phyloP scores from a whole-genome alignment of 805 yeast species.

The Metschnikowia borealis region DNA sequence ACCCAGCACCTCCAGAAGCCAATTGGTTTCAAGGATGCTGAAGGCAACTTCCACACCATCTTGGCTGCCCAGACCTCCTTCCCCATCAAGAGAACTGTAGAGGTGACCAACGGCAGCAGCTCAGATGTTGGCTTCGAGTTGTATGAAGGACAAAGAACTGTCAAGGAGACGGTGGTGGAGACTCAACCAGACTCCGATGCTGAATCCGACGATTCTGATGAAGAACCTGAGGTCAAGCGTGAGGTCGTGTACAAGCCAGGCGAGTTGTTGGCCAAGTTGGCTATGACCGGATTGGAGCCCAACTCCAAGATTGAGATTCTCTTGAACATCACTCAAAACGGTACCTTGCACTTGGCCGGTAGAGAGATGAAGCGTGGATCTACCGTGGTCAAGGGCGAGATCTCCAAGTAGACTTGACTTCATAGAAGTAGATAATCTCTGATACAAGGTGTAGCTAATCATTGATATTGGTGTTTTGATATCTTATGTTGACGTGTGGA shows the following conservation, averaged over 20 bases:
- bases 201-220: slow-evolving; percentile 58
- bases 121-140: slow-evolving; percentile 62
- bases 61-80: slow-evolving; percentile 81
- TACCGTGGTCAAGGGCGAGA: slow-evolving; percentile 53
- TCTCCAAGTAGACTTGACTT: slow-evolving; percentile 13
- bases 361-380: slow-evolving; percentile 62
- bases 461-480: neutral
- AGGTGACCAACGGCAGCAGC: slow-evolving; percentile 58
- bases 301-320: slow-evolving; percentile 66
- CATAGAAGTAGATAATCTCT: no score
- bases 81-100: slow-evolving; percentile 78
- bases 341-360: slow-evolving; percentile 60
- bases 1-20: slow-evolving; percentile 84
- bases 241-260: slow-evolving; percentile 73
- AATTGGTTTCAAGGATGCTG: slow-evolving; percentile 75
- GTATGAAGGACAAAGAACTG: slow-evolving; percentile 79
- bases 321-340: slow-evolving; percentile 61
- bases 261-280: slow-evolving; percentile 71
- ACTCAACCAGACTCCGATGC: slow-evolving; percentile 45
- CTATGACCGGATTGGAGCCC: slow-evolving; percentile 63
- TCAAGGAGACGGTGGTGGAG: slow-evolving; percentile 79
- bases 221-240: slow-evolving; percentile 84
- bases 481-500: no score
- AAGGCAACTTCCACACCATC: slow-evolving; percentile 68
- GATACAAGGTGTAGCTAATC: neutral